Conservation (phyloP, 495 filamentous ascomycete species). For the Penicillium maclennaniae region DNA sequence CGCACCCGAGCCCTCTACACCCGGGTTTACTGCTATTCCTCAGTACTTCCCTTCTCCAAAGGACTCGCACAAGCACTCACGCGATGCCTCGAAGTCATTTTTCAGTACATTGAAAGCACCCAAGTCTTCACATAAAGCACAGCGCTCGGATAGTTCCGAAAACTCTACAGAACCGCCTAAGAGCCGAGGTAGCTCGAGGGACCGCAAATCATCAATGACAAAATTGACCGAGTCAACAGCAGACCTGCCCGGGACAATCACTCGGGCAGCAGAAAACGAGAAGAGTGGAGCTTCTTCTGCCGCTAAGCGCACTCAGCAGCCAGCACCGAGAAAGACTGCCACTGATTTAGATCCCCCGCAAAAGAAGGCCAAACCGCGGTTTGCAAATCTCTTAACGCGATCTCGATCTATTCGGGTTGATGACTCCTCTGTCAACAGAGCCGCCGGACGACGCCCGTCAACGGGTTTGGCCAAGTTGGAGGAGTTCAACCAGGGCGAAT, state of each 20-base stretch:
- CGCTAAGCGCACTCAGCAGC: conserved; percentile 24
- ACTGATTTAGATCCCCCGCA: conserved; percentile 29
- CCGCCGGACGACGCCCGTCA: conserved; percentile 40
- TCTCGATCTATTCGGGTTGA: conserved; percentile 63
- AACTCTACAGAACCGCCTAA: conserved; percentile 39
- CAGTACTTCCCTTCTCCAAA: conserved; percentile 51
- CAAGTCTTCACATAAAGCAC: conserved; percentile 47
- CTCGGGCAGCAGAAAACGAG: conserved; percentile 29
- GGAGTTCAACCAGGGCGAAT: conserved; percentile 30
- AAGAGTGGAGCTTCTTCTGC: conserved; percentile 22
- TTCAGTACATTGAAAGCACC: conserved; percentile 55
- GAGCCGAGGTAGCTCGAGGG: conserved; percentile 43
- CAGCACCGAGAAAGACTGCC: conserved; percentile 26
- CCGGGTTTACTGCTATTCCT: conserved; percentile 51
- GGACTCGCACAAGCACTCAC: conserved; percentile 44
- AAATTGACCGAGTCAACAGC: conserved; percentile 42
- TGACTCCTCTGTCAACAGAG: conserved; percentile 36
- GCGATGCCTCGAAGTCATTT: conserved; percentile 53
- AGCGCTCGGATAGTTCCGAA: conserved; percentile 39
- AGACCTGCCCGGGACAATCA: conserved; percentile 35
- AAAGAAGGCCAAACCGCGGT: conserved; percentile 49
- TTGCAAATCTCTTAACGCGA: conserved; percentile 58
- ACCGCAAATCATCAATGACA: conserved; percentile 33
- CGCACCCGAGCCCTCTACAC: conserved; percentile 37
- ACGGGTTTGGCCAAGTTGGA: conserved; percentile 42